These are phyloP conservation scores for Clavispora fructus DNA, from an alignment of 805 yeast genomes.

Conservation along the genomic window DNA sequence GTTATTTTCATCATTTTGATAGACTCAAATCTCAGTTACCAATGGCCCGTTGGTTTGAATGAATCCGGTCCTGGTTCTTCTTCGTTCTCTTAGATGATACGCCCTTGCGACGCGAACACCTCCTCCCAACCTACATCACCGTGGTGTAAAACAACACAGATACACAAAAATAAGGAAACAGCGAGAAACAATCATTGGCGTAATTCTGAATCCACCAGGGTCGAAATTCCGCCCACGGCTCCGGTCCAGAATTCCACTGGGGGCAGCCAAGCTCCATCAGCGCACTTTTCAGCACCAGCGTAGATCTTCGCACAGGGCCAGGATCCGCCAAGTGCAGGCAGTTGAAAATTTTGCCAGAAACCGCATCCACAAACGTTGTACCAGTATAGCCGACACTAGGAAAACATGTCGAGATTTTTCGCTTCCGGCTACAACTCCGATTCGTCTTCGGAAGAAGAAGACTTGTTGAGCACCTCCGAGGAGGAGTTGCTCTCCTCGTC, in stretches of 20 bases:
- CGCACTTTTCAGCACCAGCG: not conserved
- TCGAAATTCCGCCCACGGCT: too few relatives aligned
- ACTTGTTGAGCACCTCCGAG: slow-evolving; percentile 48
- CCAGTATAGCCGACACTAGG: slow-evolving; percentile 2
- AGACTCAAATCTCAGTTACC: too few relatives aligned
- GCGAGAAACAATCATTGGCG: too few relatives aligned
- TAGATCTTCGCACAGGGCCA: not conserved
- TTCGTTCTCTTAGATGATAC: too few relatives aligned
- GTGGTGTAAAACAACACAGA: too few relatives aligned
- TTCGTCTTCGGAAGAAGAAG: slow-evolving; percentile 49
- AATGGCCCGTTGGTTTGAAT: too few relatives aligned
- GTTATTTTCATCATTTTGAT: too few relatives aligned
- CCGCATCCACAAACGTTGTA: not conserved
- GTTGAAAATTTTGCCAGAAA: slow-evolving; percentile 1
- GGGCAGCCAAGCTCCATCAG: not conserved
- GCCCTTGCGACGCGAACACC: too few relatives aligned
- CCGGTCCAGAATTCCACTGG: too few relatives aligned
- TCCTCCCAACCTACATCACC: too few relatives aligned
- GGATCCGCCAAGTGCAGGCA: not conserved
- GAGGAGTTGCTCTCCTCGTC: slow-evolving; percentile 51
- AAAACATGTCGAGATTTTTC: slow-evolving; percentile 86
- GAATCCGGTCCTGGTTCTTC: too few relatives aligned
- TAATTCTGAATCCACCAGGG: too few relatives aligned
- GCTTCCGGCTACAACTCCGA: slow-evolving; percentile 55
- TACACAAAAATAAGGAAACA: not conserved